Evolutionary conservation across 2,329 filamentous ascomycete species (phyloP).

Genomic region (Diaporthe australafricana): DNA sequence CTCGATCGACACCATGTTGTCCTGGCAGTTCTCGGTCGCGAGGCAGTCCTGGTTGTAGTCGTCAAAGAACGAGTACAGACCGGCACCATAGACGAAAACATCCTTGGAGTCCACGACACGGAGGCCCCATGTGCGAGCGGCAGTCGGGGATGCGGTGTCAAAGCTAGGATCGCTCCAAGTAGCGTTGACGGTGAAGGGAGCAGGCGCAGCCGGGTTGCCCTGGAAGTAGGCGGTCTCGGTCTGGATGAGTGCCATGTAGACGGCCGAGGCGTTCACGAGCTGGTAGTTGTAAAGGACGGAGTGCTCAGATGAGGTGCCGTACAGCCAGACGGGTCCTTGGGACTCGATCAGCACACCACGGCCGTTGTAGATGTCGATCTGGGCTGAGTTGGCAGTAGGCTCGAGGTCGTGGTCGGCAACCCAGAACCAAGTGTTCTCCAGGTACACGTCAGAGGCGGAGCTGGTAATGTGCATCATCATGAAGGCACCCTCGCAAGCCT

Average conservation of each 20-base stretch:
- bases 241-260: slow-evolving; percentile 88
- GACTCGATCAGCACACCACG: slow-evolving; percentile 86
- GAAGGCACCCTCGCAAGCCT: slow-evolving; percentile 80
- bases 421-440: slow-evolving; percentile 94
- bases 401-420: slow-evolving; percentile 92
- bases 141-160: slow-evolving; percentile 57
- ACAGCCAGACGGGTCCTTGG: slow-evolving; percentile 82
- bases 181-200: slow-evolving; percentile 71
- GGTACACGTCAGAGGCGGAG: slow-evolving; percentile 73
- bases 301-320: slow-evolving; percentile 79
- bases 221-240: slow-evolving; percentile 93
- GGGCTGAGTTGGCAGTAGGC: slow-evolving; percentile 67
- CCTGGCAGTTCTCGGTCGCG: slow-evolving; percentile 75
- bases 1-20: slow-evolving; percentile 81
- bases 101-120: slow-evolving; percentile 76
- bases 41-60: slow-evolving; percentile 83
- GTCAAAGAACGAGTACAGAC: slow-evolving; percentile 86
- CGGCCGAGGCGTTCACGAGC: slow-evolving; percentile 78
- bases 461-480: slow-evolving; percentile 74
- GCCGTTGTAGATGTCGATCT: slow-evolving; percentile 90
- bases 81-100: slow-evolving; percentile 77
- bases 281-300: slow-evolving; percentile 86
- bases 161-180: slow-evolving; percentile 78
- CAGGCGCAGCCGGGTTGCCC: slow-evolving; percentile 79
- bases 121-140: slow-evolving; percentile 82